Conservation (phyloP, 1,284 basidiomycete genomes). For the Ceratobasidium sp. region DNA sequence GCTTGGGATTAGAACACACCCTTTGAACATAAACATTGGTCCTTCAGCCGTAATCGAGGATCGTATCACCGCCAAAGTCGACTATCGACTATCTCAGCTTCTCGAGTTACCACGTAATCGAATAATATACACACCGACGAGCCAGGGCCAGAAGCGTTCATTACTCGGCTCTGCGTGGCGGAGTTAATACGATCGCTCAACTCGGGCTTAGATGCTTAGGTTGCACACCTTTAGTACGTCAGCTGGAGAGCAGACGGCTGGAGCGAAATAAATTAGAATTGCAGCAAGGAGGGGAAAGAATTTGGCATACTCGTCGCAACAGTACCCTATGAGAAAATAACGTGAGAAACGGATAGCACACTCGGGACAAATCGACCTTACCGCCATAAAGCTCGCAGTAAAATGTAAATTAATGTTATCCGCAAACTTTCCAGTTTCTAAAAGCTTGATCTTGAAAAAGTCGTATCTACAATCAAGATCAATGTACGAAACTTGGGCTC, state of each 20-base stretch:
- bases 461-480: conserved; percentile 72
- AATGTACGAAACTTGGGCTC: not conserved
- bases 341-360: conserved; percentile 32
- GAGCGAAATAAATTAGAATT: conserved; percentile 27
- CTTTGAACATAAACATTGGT: conserved; percentile 91
- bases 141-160: conserved; percentile 87
- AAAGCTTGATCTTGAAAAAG: conserved; percentile 84
- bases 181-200: not conserved
- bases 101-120: not conserved
- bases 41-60: conserved; percentile 82
- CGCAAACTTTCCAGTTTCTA: conserved; percentile 74
- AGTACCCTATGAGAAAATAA: conserved; percentile 68
- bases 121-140: conserved; percentile 65
- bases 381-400: conserved; percentile 85
- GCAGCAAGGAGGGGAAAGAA: not conserved
- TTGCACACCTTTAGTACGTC: conserved; percentile 82
- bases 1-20: no score
- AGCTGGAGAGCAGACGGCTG: conserved; percentile 87
- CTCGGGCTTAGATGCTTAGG: not conserved
- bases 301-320: conserved; percentile 75
- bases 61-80: conserved; percentile 76
- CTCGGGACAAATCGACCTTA: conserved; percentile 69
- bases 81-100: conserved; percentile 57
- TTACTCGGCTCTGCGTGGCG: conserved; percentile 74
- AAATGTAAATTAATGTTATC: conserved; percentile 88